A percentile compares a stretch with the other conserved stretches of the same genome.
phyloP scores from a whole-genome alignment of 768 basidiomycete genomes.

The Infundibulicybe gibba region DNA sequence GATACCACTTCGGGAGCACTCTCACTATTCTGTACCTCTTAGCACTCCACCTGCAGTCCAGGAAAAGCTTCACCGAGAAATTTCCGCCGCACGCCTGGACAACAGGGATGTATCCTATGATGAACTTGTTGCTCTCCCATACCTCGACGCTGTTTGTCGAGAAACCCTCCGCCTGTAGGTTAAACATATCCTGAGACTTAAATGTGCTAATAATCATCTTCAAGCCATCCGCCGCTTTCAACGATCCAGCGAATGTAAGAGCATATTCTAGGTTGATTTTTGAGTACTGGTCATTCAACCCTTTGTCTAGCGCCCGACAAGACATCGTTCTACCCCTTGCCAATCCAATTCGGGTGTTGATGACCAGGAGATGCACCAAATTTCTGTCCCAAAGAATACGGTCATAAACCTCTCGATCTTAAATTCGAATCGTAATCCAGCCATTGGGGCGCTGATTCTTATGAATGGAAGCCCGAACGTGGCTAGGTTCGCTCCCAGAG shows the following conservation, averaged over 20 bases:
- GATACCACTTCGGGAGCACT: slow-evolving; percentile 41
- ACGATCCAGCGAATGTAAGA: slow-evolving; percentile 11
- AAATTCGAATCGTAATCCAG: slow-evolving; percentile 19
- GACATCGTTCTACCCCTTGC: slow-evolving; percentile 20
- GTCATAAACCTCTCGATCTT: slow-evolving; percentile 17
- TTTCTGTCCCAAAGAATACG: slow-evolving; percentile 15
- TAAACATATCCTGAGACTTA: slow-evolving; percentile 1
- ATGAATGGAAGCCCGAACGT: slow-evolving; percentile 31
- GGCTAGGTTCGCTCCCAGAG: slow-evolving; percentile 31
- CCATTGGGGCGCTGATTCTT: slow-evolving; percentile 30
- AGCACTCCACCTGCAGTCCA: slow-evolving; percentile 23
- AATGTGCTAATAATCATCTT: neutral
- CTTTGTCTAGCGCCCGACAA: slow-evolving; percentile 7
- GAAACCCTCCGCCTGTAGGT: slow-evolving; percentile 20
- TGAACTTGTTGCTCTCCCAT: slow-evolving; percentile 15
- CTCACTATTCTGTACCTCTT: slow-evolving; percentile 30
- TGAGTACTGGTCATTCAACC: too few species aligned
- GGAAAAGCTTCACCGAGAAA: slow-evolving; percentile 31
- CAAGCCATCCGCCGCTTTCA: slow-evolving; percentile 11
- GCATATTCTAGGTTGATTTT: too few species aligned
- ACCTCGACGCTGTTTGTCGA: slow-evolving; percentile 20
- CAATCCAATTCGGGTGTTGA: slow-evolving; percentile 16
- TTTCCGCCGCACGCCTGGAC: slow-evolving; percentile 16
- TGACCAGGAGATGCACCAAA: slow-evolving; percentile 13
- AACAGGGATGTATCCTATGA: slow-evolving; percentile 13